Base-by-base conservation (phyloP, 2,329 filamentous ascomycete genomes). In the Diaporthe nobilis region DNA sequence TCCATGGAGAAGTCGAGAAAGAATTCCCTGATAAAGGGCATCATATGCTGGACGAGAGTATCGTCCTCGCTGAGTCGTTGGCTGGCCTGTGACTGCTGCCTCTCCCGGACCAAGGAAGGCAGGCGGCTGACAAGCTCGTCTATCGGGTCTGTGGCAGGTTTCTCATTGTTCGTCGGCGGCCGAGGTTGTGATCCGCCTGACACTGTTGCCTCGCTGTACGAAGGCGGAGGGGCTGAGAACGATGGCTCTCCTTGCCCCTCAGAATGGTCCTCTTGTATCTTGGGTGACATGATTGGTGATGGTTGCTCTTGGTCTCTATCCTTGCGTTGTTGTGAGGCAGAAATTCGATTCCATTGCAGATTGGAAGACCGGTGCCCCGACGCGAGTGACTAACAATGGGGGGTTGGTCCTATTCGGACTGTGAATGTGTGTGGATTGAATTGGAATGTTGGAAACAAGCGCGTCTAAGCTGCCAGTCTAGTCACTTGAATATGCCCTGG, bases 121-220 rank as follows among this genome's bases (percentile, higher is more conserved):
- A 65, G 58, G 25, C 58, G 34, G 10, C 58, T 73, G 49, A 73
- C 47, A 6, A 73, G 49, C 34, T 34, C 58, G 22, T 73, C 47
- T n/a, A 73, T 31, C 1, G 71, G 51, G 15, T 65, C 47, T 44
- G 37, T n/a, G 6, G 7, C 8, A 31, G 71, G 7, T 15, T 57
- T 34, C 10, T 70, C 49, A 6, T 55, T 22, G 47, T 70, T 55
- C 7, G 17, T 55, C 31, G 49, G 47, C 34, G 65, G 65, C 15
- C 65, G 65, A 42, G 65, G 13, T 42, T 70, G 58, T 57, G 71
- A 47, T 17, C 58, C 47, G 49, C 10, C 34, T 8, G 47, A 31
- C 44, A 34, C 39, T 22, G 58, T 65, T 22, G 71, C 71, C 44
- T 73, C 58, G 6, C 4, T 57, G n/a, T 73, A 73, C 12, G 71